Evolutionary conservation across 345 rosid genomes (phyloP), one percentile per base, ranked within the genome.

Genomic region (Murraya paniculata): DNA sequence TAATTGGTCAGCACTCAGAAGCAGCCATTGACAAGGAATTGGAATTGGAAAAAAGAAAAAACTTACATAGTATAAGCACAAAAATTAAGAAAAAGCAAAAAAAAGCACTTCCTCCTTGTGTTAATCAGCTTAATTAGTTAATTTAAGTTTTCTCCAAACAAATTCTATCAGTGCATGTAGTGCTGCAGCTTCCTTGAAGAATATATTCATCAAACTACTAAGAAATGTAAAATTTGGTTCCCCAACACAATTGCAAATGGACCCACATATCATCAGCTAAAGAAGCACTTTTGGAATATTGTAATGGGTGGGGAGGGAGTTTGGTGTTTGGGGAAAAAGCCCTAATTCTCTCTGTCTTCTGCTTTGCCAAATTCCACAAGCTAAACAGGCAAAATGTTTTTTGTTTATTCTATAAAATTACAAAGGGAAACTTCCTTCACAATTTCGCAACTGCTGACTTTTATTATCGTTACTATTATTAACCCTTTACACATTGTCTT

Each of bases 261-360:
- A 59, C 76, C 76, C 76, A 58, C 67, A 25, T 24, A 36, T 21
- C 33, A 73, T 33, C 55, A 25, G 33, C 66, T 5, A 25, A 59
- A 35, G 8, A 59, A 61, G 76, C 76, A 73, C 24, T 24, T 7
- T 38, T 24, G 35, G 16, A 36, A 38, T 7, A 53, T 53, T 38
- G 10, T 73, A 18, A 38, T 36, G 25, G 66, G 36, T 72, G 48
- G 21, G 75, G 25, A 71, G 45, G 74, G 50, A 22, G 75, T 72
- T 73, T 58, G 31, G 55, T 38, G 56, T 36, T 59, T 16, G 33
- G 4, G 22, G 45, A 65, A 65, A 62, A 33, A 19, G 25, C 45
- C 50, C 50, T 13, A 33, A 11, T 33, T 65, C 14, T 35, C 22
- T 19, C 69, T 33, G 24, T 30, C 10, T 16, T 31, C 45, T 33